Base-by-base conservation (phyloP, 352 stramenopile species). In the Saprolegnia diclina region DNA sequence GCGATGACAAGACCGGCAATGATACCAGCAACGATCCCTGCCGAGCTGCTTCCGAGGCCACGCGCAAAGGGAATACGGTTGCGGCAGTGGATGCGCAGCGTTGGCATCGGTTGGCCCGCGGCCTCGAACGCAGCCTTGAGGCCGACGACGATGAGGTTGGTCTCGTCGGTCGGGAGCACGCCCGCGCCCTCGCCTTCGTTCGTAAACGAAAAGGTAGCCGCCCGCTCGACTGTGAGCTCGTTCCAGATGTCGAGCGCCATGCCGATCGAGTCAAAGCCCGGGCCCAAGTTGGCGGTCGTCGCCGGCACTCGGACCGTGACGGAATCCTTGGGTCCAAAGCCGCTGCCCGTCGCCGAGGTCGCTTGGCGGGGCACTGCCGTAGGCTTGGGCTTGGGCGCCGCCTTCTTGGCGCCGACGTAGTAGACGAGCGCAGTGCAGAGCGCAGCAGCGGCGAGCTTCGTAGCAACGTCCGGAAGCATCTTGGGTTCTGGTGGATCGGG, bases 161-260 rank as follows among this genome's bases (percentile, higher is more conserved):
- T 88, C 50, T 96, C 88, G 76, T 94, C 83, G 32, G 77, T 90
- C 9, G 87, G 86, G 74, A 98, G 89, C 72, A 98, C 89, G 19
- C 83, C 82, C 13, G 94, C 94, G 55, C 97, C 97, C 54, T 99
- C 96, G 56, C 97, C 97, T 72, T 99, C 95, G 69, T 97, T 97
- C 21, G 92, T 97, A 70, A 99, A 97, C 75, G 89, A 85, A 76
- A 99, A 97, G 57, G 78, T 86, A 37, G 91, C 87, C 22, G 84
- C 64, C 22, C 98, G 81, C 73, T 96, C 83, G 5, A 98, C 96
- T 22, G 96, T 98, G 44, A 99, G 96, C 82, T 99, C 97, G 22
- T 91, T 98, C 97, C 97, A 99, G 67, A 99, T 97, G 81, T 99
- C 97, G 29, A 99, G 89, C 14, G 96, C 96, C 87, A 99, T 97